A percentile compares a stretch with the other conserved stretches of the same genome.
Evolutionary conservation across 768 basidiomycete species (phyloP).

Genomic region (Lactifluus hygrophoroides): DNA sequence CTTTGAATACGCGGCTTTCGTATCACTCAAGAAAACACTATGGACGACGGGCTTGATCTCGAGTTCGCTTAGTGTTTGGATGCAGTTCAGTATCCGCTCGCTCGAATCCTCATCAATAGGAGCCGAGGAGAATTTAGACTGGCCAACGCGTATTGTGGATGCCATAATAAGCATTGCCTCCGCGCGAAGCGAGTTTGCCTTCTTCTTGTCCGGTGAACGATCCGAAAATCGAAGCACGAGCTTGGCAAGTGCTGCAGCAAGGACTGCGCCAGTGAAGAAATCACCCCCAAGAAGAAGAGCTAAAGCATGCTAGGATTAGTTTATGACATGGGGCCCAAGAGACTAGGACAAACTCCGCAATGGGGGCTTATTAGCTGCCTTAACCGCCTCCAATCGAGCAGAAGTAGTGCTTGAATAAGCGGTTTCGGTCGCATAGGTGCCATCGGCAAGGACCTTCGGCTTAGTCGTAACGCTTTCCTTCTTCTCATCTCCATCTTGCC

Average conservation of each 20-base stretch:
- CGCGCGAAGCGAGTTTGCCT: constrained; percentile 69
- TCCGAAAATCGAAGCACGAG: constrained; percentile 69
- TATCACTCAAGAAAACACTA: constrained; percentile 76
- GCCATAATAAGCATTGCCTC: constrained; percentile 99
- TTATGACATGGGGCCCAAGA: not conserved
- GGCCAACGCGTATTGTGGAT: constrained; percentile 92
- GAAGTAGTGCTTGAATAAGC: constrained; percentile 62
- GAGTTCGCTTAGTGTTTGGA: constrained; percentile 84
- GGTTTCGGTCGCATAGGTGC: constrained; percentile 96
- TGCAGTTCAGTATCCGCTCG: constrained; percentile 94
- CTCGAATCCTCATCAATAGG: constrained; percentile 98
- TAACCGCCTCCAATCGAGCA: constrained; percentile 70
- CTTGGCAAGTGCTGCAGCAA: constrained; percentile 88
- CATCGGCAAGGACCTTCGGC: constrained; percentile 85
- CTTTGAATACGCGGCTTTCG: constrained; percentile 83
- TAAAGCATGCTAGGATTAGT: constrained; percentile 21
- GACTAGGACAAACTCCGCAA: constrained; percentile 49
- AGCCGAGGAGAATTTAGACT: constrained; percentile 87
- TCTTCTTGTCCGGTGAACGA: constrained; percentile 39
- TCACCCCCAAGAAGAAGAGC: constrained; percentile 90
- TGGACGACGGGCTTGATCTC: constrained; percentile 47
- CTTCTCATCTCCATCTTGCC: constrained; percentile 42
- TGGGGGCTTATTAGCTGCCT: constrained; percentile 85
- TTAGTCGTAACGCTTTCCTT: constrained; percentile 41
- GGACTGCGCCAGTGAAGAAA: constrained; percentile 90